A percentile compares a stretch with the other conserved stretches of the same genome.
Conservation (phyloP, 148 eudicot species). For the Silene conica region DNA sequence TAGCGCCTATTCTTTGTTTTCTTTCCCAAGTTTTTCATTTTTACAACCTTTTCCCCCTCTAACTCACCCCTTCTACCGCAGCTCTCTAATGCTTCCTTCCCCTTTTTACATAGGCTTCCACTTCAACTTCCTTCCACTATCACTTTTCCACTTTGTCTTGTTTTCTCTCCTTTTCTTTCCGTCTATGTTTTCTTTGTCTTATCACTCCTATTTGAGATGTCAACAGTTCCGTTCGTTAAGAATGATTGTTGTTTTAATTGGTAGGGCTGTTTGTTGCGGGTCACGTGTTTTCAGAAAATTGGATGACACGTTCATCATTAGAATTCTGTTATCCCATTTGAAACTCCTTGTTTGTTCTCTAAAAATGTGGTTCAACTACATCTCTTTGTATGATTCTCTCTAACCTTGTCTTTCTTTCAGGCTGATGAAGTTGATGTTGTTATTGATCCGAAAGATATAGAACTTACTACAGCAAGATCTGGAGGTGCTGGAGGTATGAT, state of each 20-base stretch:
- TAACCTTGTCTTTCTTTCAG: slow-evolving; percentile 33
- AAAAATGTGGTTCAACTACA: not conserved
- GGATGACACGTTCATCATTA: no score
- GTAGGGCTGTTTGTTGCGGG: no score
- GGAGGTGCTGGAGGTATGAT: slow-evolving; percentile 98
- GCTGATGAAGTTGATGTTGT: slow-evolving; percentile 96
- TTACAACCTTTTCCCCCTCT: no score
- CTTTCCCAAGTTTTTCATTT: not conserved
- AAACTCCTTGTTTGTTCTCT: not conserved
- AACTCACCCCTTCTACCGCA: not conserved
- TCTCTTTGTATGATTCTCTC: slow-evolving; percentile 1
- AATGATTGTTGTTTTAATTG: no score
- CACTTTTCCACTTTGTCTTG: not conserved
- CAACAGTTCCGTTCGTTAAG: no score
- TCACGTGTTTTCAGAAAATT: no score
- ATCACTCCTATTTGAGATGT: no score
- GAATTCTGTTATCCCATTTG: no score
- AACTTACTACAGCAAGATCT: slow-evolving; percentile 93
- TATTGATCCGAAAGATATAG: slow-evolving; percentile 97
- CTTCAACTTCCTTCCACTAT: not conserved
- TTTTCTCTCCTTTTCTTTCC: not conserved
- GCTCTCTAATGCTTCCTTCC: not conserved
- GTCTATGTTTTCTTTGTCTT: not conserved
- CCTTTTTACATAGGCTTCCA: not conserved
- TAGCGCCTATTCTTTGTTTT: slow-evolving; percentile 3